phyloP scores from a whole-genome alignment of 805 yeast genomes.

The Pichia californica region DNA sequence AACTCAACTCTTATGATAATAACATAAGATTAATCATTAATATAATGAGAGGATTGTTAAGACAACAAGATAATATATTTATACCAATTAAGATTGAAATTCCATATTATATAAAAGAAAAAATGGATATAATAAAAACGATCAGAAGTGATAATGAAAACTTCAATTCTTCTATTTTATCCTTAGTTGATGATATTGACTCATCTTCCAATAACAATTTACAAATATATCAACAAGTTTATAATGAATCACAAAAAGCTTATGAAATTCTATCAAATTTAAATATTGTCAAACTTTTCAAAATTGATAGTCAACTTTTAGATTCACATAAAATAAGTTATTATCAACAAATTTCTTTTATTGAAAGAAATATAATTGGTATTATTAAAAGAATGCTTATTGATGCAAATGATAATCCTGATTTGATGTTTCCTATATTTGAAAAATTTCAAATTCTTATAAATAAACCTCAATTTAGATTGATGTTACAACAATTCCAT shows the following conservation, averaged over 20 bases:
- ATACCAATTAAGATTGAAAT: constrained; percentile 56
- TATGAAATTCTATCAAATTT: not conserved
- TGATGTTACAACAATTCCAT: constrained; percentile 57
- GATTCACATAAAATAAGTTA: constrained; percentile 26
- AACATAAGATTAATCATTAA: constrained; percentile 57
- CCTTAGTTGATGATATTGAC: not conserved
- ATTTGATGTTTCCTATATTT: constrained; percentile 47
- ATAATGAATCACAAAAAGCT: constrained; percentile 2
- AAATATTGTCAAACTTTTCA: not conserved
- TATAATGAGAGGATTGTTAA: constrained; percentile 63
- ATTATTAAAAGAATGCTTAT: constrained; percentile 35
- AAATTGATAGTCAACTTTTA: not conserved
- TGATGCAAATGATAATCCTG: constrained; percentile 32
- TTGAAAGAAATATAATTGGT: constrained; percentile 41
- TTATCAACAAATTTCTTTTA: constrained; percentile 33
- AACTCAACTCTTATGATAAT: constrained; percentile 51
- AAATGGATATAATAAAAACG: not conserved
- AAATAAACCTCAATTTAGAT: constrained; percentile 46
- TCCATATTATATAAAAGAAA: constrained; percentile 16
- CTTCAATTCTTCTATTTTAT: not conserved
- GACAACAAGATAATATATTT: constrained; percentile 69
- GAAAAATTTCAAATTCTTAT: constrained; percentile 43
- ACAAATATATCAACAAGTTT: not conserved
- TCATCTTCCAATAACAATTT: not conserved
- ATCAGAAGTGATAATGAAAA: not conserved